These are phyloP conservation scores for Helicosporidium sp. DNA, from an alignment of 139 green algal genomes.

Conservation along the genomic window DNA sequence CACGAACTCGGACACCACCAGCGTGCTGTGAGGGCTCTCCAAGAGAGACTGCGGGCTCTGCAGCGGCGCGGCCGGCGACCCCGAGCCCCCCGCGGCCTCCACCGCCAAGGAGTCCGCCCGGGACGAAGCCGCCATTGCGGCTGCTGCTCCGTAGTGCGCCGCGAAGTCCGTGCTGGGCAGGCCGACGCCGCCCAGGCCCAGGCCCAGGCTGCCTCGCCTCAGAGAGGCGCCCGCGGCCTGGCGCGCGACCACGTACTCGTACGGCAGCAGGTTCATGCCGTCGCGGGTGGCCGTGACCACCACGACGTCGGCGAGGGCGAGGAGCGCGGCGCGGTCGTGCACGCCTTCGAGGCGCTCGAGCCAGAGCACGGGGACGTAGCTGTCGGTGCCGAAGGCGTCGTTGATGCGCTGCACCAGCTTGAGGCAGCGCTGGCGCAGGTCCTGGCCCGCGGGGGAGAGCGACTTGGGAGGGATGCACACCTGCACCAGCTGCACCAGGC, in stretches of 20 bases:
- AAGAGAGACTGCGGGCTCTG: neutral
- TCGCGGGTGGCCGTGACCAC: constrained; percentile 84
- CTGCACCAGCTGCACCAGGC: constrained; percentile 72
- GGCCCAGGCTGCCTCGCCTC: no score
- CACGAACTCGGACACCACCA: constrained; percentile 94
- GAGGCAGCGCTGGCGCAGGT: constrained; percentile 59
- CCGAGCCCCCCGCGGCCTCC: no score
- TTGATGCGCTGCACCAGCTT: constrained; percentile 56
- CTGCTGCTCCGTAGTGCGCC: neutral
- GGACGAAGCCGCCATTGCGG: neutral
- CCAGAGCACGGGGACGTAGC: constrained; percentile 67
- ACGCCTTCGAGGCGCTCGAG: constrained; percentile 72
- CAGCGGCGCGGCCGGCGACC: no score
- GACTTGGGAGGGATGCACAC: constrained; percentile 34
- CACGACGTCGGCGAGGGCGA: constrained; percentile 51
- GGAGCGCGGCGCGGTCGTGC: constrained; percentile 85
- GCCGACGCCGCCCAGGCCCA: neutral
- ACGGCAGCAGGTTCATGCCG: constrained; percentile 94
- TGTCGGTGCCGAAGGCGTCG: constrained; percentile 4
- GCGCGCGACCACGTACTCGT: constrained; percentile 94
- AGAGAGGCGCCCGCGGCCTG: constrained; percentile 26
- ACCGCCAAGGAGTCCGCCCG: no score
- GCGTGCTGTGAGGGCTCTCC: constrained; percentile 30
- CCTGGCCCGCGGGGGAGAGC: constrained; percentile 27
- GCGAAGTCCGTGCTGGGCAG: neutral